These are phyloP conservation scores for Lentinus tigrinus DNA, from an alignment of 768 basidiomycete genomes.

Conservation along the genomic window DNA sequence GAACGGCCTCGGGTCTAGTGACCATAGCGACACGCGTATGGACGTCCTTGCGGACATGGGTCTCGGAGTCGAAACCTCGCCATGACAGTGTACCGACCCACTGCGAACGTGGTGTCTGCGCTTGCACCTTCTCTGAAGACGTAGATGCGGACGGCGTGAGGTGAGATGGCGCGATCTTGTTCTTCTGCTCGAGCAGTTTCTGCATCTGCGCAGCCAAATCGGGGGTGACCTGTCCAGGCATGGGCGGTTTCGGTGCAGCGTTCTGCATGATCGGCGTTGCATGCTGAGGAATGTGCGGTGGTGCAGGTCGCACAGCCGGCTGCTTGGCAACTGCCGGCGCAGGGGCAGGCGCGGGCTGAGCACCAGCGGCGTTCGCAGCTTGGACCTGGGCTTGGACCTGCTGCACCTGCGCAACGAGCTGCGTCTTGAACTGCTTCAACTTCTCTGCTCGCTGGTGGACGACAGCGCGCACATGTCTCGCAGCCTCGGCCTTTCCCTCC, in stretches of 20 bases:
- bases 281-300: not conserved
- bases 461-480: not conserved
- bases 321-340: not conserved
- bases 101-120: conserved; percentile 4
- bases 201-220: conserved; percentile 42
- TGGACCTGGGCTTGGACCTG: not conserved
- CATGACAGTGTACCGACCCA: conserved; percentile 55
- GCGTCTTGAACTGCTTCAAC: not conserved
- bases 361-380: not conserved
- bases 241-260: not conserved
- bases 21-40: conserved; percentile 37
- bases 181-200: conserved; percentile 48
- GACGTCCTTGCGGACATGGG: conserved; percentile 42
- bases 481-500: not conserved
- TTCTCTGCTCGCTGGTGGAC: not conserved
- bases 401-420: not conserved
- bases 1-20: conserved; percentile 13
- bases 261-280: not conserved
- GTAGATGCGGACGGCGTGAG: not conserved
- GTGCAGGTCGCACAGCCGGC: not conserved
- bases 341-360: not conserved
- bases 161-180: conserved; percentile 25
- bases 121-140: conserved; percentile 11
- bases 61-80: conserved; percentile 36
- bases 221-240: conserved; percentile 8